Conservation (phyloP, 2,329 filamentous ascomycete genomes). For the Colletotrichum tabaci region DNA sequence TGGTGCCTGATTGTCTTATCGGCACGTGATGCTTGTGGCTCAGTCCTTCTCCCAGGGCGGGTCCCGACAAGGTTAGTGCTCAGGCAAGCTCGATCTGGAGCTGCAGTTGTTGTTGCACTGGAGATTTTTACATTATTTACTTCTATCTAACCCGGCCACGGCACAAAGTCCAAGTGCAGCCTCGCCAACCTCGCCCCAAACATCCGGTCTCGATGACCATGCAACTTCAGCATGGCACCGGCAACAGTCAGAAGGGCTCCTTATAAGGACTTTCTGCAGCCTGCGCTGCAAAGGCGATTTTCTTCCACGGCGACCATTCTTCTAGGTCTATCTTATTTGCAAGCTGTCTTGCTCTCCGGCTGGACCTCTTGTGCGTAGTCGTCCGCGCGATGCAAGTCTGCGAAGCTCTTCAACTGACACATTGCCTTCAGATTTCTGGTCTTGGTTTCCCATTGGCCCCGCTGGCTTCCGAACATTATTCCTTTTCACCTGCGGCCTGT, state of each 20-base stretch:
- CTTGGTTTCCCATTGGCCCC: constrained; percentile 86
- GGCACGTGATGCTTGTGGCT: constrained; percentile 28
- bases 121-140: constrained; percentile 44
- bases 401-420: constrained; percentile 28
- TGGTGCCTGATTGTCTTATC: constrained; percentile 34
- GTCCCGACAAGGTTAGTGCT: constrained; percentile 17
- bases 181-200: constrained; percentile 44
- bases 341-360: constrained; percentile 78
- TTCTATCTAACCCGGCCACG: constrained; percentile 42
- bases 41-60: not conserved
- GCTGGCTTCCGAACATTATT: constrained; percentile 81
- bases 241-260: constrained; percentile 69
- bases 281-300: constrained; percentile 89
- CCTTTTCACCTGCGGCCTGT: constrained; percentile 82
- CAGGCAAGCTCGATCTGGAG: constrained; percentile 24
- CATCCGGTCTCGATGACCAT: constrained; percentile 57
- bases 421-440: constrained; percentile 78
- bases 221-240: constrained; percentile 65
- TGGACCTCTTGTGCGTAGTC: constrained; percentile 76
- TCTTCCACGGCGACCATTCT: constrained; percentile 81
- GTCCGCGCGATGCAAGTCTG: constrained; percentile 22
- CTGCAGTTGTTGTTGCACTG: constrained; percentile 40
- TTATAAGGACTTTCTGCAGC: constrained; percentile 93
- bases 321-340: constrained; percentile 79
- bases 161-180: constrained; percentile 40